Base-by-base conservation (phyloP, 2,329 filamentous ascomycete genomes). In the Cordyceps javanica region DNA sequence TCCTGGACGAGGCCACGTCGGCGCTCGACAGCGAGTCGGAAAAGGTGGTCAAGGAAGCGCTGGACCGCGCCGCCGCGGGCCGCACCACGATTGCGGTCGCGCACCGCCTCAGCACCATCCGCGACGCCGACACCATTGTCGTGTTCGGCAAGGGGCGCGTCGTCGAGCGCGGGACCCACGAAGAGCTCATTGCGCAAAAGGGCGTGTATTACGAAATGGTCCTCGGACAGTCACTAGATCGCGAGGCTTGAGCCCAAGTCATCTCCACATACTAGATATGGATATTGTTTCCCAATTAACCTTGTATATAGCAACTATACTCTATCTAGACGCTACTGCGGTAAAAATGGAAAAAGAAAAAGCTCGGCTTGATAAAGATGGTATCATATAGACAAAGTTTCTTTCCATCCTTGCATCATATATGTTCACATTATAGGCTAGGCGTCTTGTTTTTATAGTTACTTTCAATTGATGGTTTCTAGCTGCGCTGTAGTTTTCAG, bases 1-100 rank as follows among this genome's bases (percentile, higher is more conserved):
- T 91, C 6, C 74, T 91, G 0, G 88, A 91, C 64, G 88, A 91
- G 70, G 88, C 88, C 1, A 91, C 88, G 0, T 75, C 72, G 21
- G 75, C 75, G 0, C 74, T 90, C 0, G 87, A 90, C 62, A 84
- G 83, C 0, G 80, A 86, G 64, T 84, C 80, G 0, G 87, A 90
- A 67, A 81, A 79, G 61, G 72, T 86, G 1, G 83, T 90, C 10
- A 86, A 89, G 66, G 74, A 73, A 3, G 85, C 85, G 0, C 74
- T 90, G 21, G 81, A 86, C 66, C 53, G 63, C 25, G 72, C 72
- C 0, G 71, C 70, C 0, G 67, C 67, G 3, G 76, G 60, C 58
- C 69, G 69, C 52, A 78, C 85, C 0, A 87, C 84, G 0, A 74
- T 89, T 10, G 83, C 85, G 4, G 84, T 89, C 1, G 86, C 87